phyloP scores from a whole-genome alignment of 225 moss, liverwort and hornwort genomes.

The Sphagnum tenellum region DNA sequence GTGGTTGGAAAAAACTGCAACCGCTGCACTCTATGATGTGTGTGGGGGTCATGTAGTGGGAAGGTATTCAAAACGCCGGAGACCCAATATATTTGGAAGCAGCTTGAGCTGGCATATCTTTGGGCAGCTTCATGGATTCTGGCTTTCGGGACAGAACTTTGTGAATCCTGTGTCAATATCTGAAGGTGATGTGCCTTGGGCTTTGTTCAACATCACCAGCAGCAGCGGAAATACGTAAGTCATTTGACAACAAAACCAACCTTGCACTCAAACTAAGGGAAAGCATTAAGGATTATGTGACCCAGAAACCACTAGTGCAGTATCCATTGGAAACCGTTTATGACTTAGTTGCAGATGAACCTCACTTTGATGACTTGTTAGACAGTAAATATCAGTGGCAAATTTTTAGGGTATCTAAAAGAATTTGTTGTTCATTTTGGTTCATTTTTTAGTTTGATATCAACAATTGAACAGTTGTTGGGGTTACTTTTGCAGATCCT shows the following conservation, averaged over 20 bases:
- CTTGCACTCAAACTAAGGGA: too few species aligned
- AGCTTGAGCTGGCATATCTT: conserved; percentile 13
- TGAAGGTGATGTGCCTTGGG: conserved; percentile 15
- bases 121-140: conserved; percentile 22
- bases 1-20: conserved; percentile 14
- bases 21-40: conserved; percentile 20
- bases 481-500: neutral
- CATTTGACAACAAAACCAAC: neutral
- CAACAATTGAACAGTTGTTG: too few species aligned
- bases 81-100: conserved; percentile 4
- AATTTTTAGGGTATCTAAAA: too few species aligned
- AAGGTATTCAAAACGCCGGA: conserved; percentile 12
- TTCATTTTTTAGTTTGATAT: too few species aligned
- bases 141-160: conserved; percentile 10
- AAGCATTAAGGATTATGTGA: too few species aligned
- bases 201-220: conserved; percentile 9
- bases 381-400: too few species aligned
- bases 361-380: too few species aligned
- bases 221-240: conserved; percentile 23
- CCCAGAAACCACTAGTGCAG: too few species aligned
- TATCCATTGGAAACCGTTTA: too few species aligned
- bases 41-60: conserved; percentile 21
- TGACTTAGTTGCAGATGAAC: too few species aligned
- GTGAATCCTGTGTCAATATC: conserved; percentile 19
- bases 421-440: too few species aligned